Evolutionary conservation across 2,329 filamentous ascomycete genomes (phyloP).

Genomic region (Aspergillus amoenus): DNA sequence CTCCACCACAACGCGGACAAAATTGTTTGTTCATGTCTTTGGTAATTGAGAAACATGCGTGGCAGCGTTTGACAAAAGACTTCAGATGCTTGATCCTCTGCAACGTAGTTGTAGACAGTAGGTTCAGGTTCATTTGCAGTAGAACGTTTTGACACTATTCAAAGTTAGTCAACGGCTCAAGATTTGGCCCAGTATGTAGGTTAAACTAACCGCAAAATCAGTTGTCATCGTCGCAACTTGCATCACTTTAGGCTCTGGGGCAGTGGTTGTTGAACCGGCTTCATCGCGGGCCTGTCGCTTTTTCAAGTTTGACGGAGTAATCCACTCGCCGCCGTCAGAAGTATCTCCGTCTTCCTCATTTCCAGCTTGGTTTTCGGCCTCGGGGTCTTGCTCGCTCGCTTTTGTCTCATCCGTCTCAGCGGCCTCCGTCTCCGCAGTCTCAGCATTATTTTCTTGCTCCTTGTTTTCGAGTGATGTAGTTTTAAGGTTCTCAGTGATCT

Average conservation of each 20-base stretch:
- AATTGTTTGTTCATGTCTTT: conserved; percentile 88
- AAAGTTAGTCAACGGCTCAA: background rate
- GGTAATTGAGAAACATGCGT: conserved; percentile 84
- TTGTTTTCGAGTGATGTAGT: conserved; percentile 28
- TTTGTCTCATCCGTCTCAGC: conserved; percentile 24
- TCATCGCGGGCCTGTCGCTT: conserved; percentile 73
- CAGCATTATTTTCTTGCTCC: conserved; percentile 21
- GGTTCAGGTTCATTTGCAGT: conserved; percentile 88
- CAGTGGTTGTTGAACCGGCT: conserved; percentile 48
- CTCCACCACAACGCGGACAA: conserved; percentile 85
- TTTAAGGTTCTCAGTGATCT: conserved; percentile 30
- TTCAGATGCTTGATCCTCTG: conserved; percentile 80
- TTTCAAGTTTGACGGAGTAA: conserved; percentile 88
- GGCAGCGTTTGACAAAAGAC: conserved; percentile 87
- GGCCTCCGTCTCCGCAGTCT: conserved; percentile 22
- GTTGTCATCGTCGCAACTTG: conserved; percentile 90
- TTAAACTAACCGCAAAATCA: conserved; percentile 78
- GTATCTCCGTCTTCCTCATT: conserved; percentile 30
- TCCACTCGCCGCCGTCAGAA: conserved; percentile 71
- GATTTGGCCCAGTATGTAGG: background rate
- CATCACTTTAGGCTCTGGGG: conserved; percentile 63
- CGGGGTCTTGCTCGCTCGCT: conserved; percentile 9
- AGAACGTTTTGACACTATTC: conserved; percentile 76
- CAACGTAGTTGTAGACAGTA: conserved; percentile 71
- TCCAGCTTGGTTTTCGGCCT: conserved; percentile 27